Evolutionary conservation across 257 asterid genomes (phyloP).

Genomic region (Nemophila menziesii): DNA sequence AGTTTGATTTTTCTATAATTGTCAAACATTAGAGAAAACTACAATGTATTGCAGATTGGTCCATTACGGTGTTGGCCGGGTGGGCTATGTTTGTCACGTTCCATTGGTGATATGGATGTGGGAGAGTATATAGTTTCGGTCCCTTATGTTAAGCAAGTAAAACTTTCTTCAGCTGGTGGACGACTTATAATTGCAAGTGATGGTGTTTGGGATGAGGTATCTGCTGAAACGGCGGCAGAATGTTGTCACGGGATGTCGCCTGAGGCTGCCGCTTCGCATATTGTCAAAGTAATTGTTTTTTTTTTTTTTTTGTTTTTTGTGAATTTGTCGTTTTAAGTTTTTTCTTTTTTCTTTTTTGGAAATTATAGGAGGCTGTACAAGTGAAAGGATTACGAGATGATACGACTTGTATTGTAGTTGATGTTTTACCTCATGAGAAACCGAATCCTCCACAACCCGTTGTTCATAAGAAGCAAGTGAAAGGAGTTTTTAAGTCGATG

Average conservation of each 20-base stretch:
- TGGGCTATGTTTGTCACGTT: conserved; percentile 18
- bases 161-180: conserved; percentile 69
- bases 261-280: conserved; percentile 61
- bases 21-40: background rate
- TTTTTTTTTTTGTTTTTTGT: background rate
- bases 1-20: background rate
- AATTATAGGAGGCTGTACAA: conserved; percentile 68
- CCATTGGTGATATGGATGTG: conserved; percentile 23
- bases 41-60: conserved; percentile 19
- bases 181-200: conserved; percentile 71
- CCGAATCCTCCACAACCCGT: conserved; percentile 29
- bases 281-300: conserved; percentile 38
- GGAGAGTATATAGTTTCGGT: conserved; percentile 22
- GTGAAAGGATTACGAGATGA: conserved; percentile 69
- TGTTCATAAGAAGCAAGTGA: conserved; percentile 53
- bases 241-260: conserved; percentile 61
- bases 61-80: conserved; percentile 26
- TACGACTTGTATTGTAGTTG: conserved; percentile 71
- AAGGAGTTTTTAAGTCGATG: conserved; percentile 50
- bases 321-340: conserved; percentile 1
- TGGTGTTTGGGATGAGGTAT: conserved; percentile 78
- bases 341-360: conserved; percentile 8
- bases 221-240: conserved; percentile 56
- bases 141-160: conserved; percentile 23
- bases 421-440: conserved; percentile 49